Conservation (phyloP, 2,329 filamentous ascomycete genomes). For the Arthrobotrys sinensis region DNA sequence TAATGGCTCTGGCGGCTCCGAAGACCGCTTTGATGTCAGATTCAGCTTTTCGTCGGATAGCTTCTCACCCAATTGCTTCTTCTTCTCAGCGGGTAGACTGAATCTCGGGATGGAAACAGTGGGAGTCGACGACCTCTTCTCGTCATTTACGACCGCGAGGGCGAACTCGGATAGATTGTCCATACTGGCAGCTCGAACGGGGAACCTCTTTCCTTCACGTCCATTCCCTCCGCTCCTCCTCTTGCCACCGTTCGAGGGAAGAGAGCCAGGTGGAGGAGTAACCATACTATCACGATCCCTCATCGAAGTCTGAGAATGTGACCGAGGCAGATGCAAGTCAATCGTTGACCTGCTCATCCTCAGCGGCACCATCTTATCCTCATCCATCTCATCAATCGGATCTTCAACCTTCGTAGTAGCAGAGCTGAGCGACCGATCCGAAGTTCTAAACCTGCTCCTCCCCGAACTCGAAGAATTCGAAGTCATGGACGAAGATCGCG, state of each 20-base stretch:
- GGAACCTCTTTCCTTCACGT: slow-evolving; percentile 56
- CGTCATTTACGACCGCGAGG: slow-evolving; percentile 20
- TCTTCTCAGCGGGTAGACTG: slow-evolving; percentile 48
- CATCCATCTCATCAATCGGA: slow-evolving; percentile 57
- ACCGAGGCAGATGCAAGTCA: slow-evolving; percentile 43
- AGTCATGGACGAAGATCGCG: slow-evolving; percentile 56
- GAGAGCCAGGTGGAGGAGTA: slow-evolving; percentile 47
- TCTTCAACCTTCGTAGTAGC: slow-evolving; percentile 51
- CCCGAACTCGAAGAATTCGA: slow-evolving; percentile 55
- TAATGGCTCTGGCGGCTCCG: slow-evolving; percentile 42
- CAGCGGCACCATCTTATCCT: slow-evolving; percentile 53
- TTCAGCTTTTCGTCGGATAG: slow-evolving; percentile 34
- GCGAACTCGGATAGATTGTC: slow-evolving; percentile 53
- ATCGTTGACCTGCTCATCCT: slow-evolving; percentile 55
- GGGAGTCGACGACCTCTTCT: slow-evolving; percentile 23
- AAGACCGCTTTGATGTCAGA: slow-evolving; percentile 37
- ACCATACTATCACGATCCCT: slow-evolving; percentile 51
- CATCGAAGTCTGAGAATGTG: slow-evolving; percentile 51
- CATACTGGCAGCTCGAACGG: slow-evolving; percentile 58
- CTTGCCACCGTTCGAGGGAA: slow-evolving; percentile 18
- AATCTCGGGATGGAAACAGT: slow-evolving; percentile 1
- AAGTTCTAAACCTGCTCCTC: slow-evolving; percentile 46
- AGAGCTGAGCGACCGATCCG: slow-evolving; percentile 54
- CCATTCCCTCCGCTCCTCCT: slow-evolving; percentile 56
- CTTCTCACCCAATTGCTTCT: slow-evolving; percentile 43